These are phyloP conservation scores for Adansonia digitata DNA, from an alignment of 345 rosid genomes.

Conservation along the genomic window DNA sequence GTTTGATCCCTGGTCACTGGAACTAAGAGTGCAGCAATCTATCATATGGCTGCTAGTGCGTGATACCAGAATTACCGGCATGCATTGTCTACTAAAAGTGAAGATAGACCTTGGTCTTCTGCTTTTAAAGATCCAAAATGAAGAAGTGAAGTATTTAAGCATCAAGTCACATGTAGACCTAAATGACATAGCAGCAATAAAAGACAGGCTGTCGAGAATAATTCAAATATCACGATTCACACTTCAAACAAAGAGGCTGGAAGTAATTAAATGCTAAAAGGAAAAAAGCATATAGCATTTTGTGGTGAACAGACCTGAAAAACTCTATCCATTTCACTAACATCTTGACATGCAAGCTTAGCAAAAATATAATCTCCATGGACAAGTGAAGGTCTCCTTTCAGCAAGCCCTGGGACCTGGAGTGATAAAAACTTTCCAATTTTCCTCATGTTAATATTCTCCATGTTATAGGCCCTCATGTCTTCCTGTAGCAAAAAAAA, in stretches of 20 bases:
- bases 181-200: neutral
- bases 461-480: conserved; percentile 75
- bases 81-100: neutral
- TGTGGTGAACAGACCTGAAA: conserved; percentile 42
- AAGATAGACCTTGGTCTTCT: neutral
- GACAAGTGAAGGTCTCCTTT: conserved; percentile 86
- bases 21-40: too few species aligned
- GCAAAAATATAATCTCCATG: conserved; percentile 67
- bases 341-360: conserved; percentile 35
- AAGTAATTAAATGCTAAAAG: conserved; percentile 1
- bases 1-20: too few species aligned
- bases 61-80: neutral
- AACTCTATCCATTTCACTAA: conserved; percentile 14
- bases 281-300: neutral
- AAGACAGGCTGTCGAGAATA: neutral
- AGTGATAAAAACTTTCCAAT: conserved; percentile 55
- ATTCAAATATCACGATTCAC: neutral
- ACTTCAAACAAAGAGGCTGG: neutral
- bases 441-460: conserved; percentile 50
- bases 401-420: conserved; percentile 85
- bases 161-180: neutral
- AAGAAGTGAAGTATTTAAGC: neutral
- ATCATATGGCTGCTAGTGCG: too few species aligned
- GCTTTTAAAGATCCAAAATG: neutral
- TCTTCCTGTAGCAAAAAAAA: conserved; percentile 50